Conservation (phyloP, 1,284 basidiomycete species). For the Blastosporella zonata region DNA sequence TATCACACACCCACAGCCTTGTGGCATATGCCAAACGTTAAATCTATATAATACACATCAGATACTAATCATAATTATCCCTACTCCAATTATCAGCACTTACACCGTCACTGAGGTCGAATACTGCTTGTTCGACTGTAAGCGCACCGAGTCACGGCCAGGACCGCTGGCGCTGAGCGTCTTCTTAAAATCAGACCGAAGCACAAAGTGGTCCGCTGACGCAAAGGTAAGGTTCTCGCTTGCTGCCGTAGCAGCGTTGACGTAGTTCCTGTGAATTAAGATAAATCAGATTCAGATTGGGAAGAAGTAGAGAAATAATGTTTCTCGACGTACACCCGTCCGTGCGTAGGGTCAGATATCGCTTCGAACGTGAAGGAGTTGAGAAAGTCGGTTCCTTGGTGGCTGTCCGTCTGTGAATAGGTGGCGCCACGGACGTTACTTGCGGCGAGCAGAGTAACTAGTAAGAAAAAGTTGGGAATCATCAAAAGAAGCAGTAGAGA, state of each 20-base stretch:
- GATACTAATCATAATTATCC: not conserved
- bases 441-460: slow-evolving; percentile 13
- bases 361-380: slow-evolving; percentile 47
- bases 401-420: slow-evolving; percentile 43
- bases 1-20: slow-evolving; percentile 61
- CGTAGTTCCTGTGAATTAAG: slow-evolving; percentile 46
- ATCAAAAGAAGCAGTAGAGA: not conserved
- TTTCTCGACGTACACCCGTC: slow-evolving; percentile 50
- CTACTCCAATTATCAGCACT: slow-evolving; percentile 21
- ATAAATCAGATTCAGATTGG: not conserved
- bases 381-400: slow-evolving; percentile 49
- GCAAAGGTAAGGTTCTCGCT: slow-evolving; percentile 47
- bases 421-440: slow-evolving; percentile 25
- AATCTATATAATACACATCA: slow-evolving; percentile 35
- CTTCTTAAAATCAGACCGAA: slow-evolving; percentile 52
- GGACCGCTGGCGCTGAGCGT: slow-evolving; percentile 42
- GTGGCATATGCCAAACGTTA: slow-evolving; percentile 52
- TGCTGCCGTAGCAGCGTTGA: slow-evolving; percentile 42
- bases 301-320: not conserved
- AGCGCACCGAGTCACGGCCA: slow-evolving; percentile 59
- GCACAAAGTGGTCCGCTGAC: slow-evolving; percentile 42
- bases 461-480: not conserved
- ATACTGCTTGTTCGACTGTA: slow-evolving; percentile 50
- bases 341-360: slow-evolving; percentile 58
- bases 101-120: slow-evolving; percentile 57